Evolutionary conservation across 176 grass and related monocot genomes (phyloP), one percentile per base, ranked within the genome.

Genomic region (Musa troglodytarum): DNA sequence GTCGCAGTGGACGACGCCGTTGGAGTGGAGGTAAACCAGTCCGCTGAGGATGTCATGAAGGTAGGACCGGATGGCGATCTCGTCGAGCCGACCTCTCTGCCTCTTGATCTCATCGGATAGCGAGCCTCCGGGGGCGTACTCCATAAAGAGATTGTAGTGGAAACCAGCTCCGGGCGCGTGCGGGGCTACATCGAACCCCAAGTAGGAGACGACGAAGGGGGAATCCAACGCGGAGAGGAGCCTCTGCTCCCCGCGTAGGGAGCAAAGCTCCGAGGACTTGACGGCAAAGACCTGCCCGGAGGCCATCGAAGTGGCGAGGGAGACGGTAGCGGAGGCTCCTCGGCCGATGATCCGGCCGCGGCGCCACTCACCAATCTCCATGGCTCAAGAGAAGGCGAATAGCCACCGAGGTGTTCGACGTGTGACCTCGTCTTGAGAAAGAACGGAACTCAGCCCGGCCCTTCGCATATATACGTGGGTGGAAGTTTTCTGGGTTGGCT

Each of bases 81-180:
- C 90, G 11, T 51, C 74, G 10, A 98, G 91, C 8, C 73, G 20
- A 1, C 95, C 86, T 0, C 88, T 84, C 20, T 81, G 82, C 80
- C 81, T 59, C 19, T 84, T 81, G 24, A 78, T 87, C 86, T 72
- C 90, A 52, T 94, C 86, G 52, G 86, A 76, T 24, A 98, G 86
- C 1, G 95, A 91, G 11, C 95, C 95, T 34, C 88, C 86, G 2
- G 88, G 65, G 23, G 90, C 95, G 72, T 89, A 89, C 88, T 98
- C 95, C 50, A 73, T 11, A 50, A 73, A 73, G 67, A 69, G 67
- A 23, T 69, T n/a, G 34, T 49, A 69, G 74, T 49, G 82, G 10
- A 76, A 49, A 14, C 52, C 1, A n/a, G 15, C 11, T 57, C 77
- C 83, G 0, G 79, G 74, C 2, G 53, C 15, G 28, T 11, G 14